Base-by-base conservation (phyloP, 2,329 filamentous ascomycete genomes). In the Myotisia sp. region DNA sequence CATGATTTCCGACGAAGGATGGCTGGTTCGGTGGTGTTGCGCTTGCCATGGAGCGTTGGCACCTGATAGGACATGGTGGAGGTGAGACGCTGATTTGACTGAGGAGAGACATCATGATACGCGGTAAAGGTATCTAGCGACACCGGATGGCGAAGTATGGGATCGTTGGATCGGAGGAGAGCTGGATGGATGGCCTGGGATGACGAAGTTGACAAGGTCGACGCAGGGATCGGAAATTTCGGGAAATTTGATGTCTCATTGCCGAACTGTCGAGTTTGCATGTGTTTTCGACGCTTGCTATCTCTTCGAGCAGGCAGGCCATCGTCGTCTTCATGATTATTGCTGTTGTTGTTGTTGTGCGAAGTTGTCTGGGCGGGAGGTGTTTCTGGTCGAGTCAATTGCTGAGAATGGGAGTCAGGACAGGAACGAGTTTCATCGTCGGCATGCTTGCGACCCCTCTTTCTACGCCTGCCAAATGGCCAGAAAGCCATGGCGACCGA, bases 401-500 rank as follows among this genome's bases (percentile, higher is more conserved):
- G 26, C 26, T 29, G 26, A 6, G n/a, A 31, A 29, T 29, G 24
- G 16, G 26, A 16, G 35, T 23, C 31, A 16, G 22, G 17, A 8
- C 19, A 14, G 14, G 19, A 8, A 20, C 22, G 9, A 10, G 32
- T 27, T 44, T 62, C 61, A 52, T 74, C 65, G 49, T 65, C 57
- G 48, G 68, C 68, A 39, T 67, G 59, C 44, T 70, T 58, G 46
- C 67, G 69, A 55, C 72, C 73, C 59, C 76, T 76, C 58, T 74
- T 76, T 59, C 71, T 76, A 60, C 70, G 77, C 51, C 78, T 75
- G 58, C 76, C 69, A 59, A 92, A 92, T 41, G 77, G 81, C 84
- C 83, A 92, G 58, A 86, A 64, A 54, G 77, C 74, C 81, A 87
- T 87, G 48, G 46, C 52, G 51, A 43, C 33, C 26, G 37, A 38